Percentiles rank a stretch among this genome's conserved stretches.
phyloP scores from a whole-genome alignment of 257 asterid genomes.

The Rehmannia glutinosa region DNA sequence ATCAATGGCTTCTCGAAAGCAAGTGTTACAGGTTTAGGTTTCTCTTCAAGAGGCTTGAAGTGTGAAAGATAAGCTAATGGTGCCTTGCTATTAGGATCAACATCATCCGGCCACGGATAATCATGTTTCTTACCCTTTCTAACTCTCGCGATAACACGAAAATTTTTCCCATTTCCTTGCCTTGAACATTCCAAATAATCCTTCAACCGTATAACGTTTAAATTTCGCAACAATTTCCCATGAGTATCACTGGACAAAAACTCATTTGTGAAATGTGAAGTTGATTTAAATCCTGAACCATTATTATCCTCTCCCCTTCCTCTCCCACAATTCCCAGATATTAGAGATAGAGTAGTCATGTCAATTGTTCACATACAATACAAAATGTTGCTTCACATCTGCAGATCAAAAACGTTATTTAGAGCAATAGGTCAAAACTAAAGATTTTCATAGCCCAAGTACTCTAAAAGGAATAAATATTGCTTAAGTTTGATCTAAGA shows the following conservation, averaged over 20 bases:
- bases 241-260: slow-evolving; percentile 20
- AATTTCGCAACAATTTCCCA: slow-evolving; percentile 5
- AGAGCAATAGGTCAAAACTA: too few species aligned
- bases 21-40: slow-evolving; percentile 52
- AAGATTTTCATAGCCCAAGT: neutral
- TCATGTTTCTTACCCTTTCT: slow-evolving; percentile 41
- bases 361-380: slow-evolving; percentile 16
- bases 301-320: slow-evolving; percentile 21
- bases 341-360: slow-evolving; percentile 40
- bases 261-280: slow-evolving; percentile 19
- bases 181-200: slow-evolving; percentile 13
- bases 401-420: slow-evolving; percentile 12
- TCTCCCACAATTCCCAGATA: slow-evolving; percentile 38
- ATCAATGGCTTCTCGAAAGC: slow-evolving; percentile 53
- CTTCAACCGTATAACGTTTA: slow-evolving; percentile 4
- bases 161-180: slow-evolving; percentile 12
- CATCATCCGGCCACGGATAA: slow-evolving; percentile 49
- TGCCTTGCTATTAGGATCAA: slow-evolving; percentile 28
- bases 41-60: slow-evolving; percentile 44
- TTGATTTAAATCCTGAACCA: too few species aligned
- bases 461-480: neutral
- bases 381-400: slow-evolving; percentile 18
- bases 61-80: slow-evolving; percentile 34
- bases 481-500: neutral
- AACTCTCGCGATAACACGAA: slow-evolving; percentile 19